Conservation (phyloP, 2,329 filamentous ascomycete species). For the Cladobotryum mycophilum region DNA sequence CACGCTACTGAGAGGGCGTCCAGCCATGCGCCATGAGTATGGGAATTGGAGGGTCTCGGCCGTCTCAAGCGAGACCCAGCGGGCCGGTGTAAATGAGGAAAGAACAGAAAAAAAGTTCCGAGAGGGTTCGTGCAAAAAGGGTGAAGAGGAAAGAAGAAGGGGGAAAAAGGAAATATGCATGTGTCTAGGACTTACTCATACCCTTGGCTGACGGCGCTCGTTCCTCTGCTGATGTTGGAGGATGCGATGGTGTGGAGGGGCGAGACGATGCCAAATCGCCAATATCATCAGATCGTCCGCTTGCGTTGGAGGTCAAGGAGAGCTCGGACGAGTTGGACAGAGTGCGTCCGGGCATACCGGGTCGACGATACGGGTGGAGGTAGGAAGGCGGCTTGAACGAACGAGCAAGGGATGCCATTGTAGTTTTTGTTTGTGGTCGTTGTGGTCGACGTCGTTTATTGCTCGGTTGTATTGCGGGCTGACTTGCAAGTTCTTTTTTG, state of each 20-base stretch:
- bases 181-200: conserved; percentile 11
- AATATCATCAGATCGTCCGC: conserved; percentile 23
- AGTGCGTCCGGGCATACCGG: conserved; percentile 36
- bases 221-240: neutral
- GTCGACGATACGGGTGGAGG: conserved; percentile 37
- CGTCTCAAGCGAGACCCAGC: neutral
- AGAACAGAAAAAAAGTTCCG: neutral
- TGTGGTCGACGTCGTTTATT: no score
- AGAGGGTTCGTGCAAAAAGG: neutral
- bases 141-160: conserved; percentile 8
- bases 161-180: conserved; percentile 3
- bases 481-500: no score
- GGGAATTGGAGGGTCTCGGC: neutral
- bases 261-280: conserved; percentile 24
- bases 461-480: no score
- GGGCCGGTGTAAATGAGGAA: neutral
- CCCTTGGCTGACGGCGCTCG: conserved; percentile 9
- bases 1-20: no score
- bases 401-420: conserved; percentile 44
- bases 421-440: neutral
- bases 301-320: conserved; percentile 28
- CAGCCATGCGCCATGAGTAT: neutral
- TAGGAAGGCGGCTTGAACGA: conserved; percentile 43
- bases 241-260: conserved; percentile 18
- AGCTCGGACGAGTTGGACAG: conserved; percentile 43